Evolutionary conservation across 768 basidiomycete species (phyloP), one percentile per base, ranked within the genome.

Genomic region (Tulasnella sp.): DNA sequence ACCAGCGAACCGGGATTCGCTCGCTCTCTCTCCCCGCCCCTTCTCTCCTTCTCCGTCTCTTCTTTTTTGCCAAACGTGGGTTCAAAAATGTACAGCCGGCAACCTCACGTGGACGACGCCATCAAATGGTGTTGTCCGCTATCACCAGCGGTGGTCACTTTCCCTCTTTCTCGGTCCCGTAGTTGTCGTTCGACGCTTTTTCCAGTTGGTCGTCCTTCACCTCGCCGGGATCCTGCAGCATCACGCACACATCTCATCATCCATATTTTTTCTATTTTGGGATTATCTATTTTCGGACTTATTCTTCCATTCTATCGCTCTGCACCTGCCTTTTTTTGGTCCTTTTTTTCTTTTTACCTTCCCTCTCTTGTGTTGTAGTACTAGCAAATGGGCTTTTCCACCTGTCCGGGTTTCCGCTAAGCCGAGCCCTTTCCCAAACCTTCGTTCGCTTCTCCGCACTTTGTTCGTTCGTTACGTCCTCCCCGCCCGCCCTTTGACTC

Each of bases 391-490:
- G 74, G n/a, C 40, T 28, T 34, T 37, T 41, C 16, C 11, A 16
- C 37, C 40, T 34, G 41, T 42, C 46, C 74, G 11, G 74, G 31
- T 48, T 75, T 75, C 24, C 74, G n/a, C 46, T 20, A 46, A 46
- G n/a, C 11, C 14, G 31, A 14, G n/a, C 74, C 40, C 74, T 42
- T 42, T 42, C 40, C 74, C 18, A 42, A 42, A 12, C 41, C 74
- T 75, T 75, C 74, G 74, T 75, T 75, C 74, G 31, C 46, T 75
- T 75, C 74, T 37, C 34, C 64, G 34, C 64, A 54, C 64, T 69
- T 69, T 37, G 37, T 69, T 69, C 34, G 64, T 69, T 69, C 64
- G 34, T 69, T 69, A 69, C 64, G 64, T 69, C 34, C 34, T 28
- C 64, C 7, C 34, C 64, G 64, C 34, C 14, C 31, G 28, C 28